Conservation (phyloP, 2,329 filamentous ascomycete genomes). For the Waltergamsia citrina region DNA sequence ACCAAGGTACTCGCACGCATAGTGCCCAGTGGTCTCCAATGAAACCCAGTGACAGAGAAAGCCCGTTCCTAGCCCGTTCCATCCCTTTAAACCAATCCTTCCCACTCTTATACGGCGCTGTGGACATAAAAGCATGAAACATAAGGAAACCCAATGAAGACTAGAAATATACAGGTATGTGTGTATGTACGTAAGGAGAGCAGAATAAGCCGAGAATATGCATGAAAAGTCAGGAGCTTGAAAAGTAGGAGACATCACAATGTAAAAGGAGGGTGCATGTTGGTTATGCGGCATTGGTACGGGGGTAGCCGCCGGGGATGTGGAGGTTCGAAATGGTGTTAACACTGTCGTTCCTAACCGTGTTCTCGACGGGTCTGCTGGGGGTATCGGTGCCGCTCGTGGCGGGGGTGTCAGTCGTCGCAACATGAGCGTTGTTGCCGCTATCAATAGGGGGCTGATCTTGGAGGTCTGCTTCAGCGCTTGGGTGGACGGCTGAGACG, state of each 20-base stretch:
- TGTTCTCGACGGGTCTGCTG: conserved; percentile 15
- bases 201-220: conserved; percentile 1
- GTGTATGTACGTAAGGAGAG: neutral
- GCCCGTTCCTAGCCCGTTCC: neutral
- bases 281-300: conserved; percentile 31
- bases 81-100: neutral
- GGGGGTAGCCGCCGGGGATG: conserved; percentile 59
- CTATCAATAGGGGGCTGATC: neutral
- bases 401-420: conserved; percentile 9
- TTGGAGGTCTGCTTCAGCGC: neutral
- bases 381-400: conserved; percentile 6
- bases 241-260: conserved; percentile 3
- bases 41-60: too few species aligned
- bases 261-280: conserved; percentile 9
- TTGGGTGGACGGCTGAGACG: neutral
- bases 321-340: conserved; percentile 56
- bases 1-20: too few species aligned
- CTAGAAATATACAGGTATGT: neutral
- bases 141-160: neutral
- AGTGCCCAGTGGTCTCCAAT: too few species aligned
- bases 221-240: conserved; percentile 3
- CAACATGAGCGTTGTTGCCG: neutral
- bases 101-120: neutral
- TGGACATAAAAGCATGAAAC: neutral
- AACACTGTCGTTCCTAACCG: conserved; percentile 29